Percentiles rank a stretch among this genome's conserved stretches.
phyloP scores from a whole-genome alignment of 78 protist species.

The Goniomonas avonlea region DNA sequence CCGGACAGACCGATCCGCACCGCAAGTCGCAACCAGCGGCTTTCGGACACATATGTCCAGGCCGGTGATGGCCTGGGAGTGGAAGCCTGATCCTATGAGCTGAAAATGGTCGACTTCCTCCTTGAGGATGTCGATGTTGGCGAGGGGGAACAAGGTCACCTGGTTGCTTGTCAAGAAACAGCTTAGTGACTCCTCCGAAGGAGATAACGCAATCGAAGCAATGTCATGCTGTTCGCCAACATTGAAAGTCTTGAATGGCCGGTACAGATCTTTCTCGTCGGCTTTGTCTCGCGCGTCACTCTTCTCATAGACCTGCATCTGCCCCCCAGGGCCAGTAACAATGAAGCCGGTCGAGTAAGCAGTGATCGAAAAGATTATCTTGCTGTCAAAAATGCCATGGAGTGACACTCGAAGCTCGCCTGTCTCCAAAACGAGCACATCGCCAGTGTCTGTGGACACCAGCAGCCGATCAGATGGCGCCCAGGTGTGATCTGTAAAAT shows the following conservation, averaged over 20 bases:
- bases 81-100: neutral
- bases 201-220: neutral
- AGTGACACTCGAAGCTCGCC: neutral
- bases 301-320: neutral
- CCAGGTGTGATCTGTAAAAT: constrained; percentile 17
- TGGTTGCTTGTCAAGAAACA: constrained; percentile 11
- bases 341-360: neutral
- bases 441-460: neutral
- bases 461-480: neutral
- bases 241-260: neutral
- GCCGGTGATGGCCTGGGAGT: neutral
- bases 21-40: constrained; percentile 33
- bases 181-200: constrained; percentile 35
- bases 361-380: neutral
- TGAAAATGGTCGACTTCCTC: neutral
- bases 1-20: constrained; percentile 21
- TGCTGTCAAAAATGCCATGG: neutral
- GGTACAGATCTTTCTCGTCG: neutral
- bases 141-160: constrained; percentile 27
- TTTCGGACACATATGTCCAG: constrained; percentile 22
- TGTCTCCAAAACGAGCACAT: neutral
- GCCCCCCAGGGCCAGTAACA: constrained; percentile 9
- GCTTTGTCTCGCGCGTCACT: neutral
- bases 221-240: neutral
- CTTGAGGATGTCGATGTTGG: constrained; percentile 28